Base-by-base conservation (phyloP, 441 rosid genomes). In the Erysimum pusillum region DNA sequence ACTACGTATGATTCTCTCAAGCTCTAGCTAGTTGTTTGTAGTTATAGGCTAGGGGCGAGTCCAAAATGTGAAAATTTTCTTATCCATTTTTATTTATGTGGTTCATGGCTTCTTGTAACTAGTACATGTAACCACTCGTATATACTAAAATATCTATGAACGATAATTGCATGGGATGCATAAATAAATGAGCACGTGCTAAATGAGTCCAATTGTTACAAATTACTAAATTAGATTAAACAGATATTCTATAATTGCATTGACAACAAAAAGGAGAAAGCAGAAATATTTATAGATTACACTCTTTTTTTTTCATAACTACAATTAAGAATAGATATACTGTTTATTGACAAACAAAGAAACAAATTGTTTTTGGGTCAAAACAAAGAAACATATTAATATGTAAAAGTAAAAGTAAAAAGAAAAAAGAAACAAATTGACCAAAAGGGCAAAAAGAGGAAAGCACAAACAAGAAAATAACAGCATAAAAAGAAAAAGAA, bases 111-210 rank as follows among this genome's bases (percentile, higher is more conserved):
- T 53, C 63, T 63, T 36, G 71, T 53, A 41, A 25, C 3, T 25
- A 25, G 3, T 25, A 25, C 2, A 25, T 25, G 28, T 25, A 25
- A 25, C 28, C 28, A 25, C 28, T 25, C 28, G 28, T 25, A 1
- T 25, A 25, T 25, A 25, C 28, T 28, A 28, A 3, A 2, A 28
- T 57, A 54, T 4, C 14, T 56, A 5, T 58, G 52, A 12, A 56
- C 54, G 64, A 64, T 67, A 42, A 54, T 14, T 54, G 64, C 63
- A 54, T 66, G 34, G 58, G 68, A 39, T 44, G n/a, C 68, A 3
- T 2, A 59, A 1, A 44, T 28, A 42, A 73, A 42, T 32, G 64
- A 54, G 57, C 71, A 73, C 63, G 77, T 73, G 67, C 20, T 51
- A 48, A 48, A 15, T 49, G 32, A 39, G 18, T 62, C 76, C n/a